Conservation (phyloP, 345 rosid species). For the Melaleuca alternifolia region DNA sequence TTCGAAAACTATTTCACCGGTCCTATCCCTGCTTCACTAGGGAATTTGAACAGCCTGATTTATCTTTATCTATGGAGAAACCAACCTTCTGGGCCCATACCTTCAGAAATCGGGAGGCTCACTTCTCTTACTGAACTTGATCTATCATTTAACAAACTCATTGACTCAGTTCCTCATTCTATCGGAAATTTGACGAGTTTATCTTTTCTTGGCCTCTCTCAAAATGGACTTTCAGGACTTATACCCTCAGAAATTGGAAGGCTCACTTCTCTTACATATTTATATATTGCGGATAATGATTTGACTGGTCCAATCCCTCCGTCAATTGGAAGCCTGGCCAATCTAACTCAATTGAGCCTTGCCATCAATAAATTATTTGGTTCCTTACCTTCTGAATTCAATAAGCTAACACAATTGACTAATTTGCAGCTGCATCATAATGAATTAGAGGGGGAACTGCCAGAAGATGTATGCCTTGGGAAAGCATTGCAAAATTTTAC, state of each 20-base stretch:
- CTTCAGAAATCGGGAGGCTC: too few species aligned
- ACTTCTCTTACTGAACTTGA: too few species aligned
- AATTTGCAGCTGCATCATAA: accelerated
- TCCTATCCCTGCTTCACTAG: too few species aligned
- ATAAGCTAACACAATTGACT: neutral
- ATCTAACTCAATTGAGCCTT: accelerated
- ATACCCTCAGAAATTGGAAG: neutral
- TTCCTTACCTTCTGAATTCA: neutral
- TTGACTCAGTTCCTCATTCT: too few species aligned
- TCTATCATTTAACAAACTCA: too few species aligned
- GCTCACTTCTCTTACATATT: neutral
- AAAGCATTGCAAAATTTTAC: neutral
- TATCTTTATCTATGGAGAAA: too few species aligned
- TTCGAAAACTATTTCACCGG: too few species aligned
- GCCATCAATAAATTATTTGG: accelerated
- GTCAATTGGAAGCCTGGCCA: neutral
- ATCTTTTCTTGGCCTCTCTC: accelerated
- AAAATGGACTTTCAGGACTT: neutral
- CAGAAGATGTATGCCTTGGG: neutral
- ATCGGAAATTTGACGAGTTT: neutral
- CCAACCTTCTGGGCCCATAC: neutral
- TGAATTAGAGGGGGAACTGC: neutral
- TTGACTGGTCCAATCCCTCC: too few species aligned
- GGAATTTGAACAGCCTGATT: too few species aligned
- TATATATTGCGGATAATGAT: too few species aligned